Conservation (phyloP, 805 yeast species). For the Candida krabiensis region DNA sequence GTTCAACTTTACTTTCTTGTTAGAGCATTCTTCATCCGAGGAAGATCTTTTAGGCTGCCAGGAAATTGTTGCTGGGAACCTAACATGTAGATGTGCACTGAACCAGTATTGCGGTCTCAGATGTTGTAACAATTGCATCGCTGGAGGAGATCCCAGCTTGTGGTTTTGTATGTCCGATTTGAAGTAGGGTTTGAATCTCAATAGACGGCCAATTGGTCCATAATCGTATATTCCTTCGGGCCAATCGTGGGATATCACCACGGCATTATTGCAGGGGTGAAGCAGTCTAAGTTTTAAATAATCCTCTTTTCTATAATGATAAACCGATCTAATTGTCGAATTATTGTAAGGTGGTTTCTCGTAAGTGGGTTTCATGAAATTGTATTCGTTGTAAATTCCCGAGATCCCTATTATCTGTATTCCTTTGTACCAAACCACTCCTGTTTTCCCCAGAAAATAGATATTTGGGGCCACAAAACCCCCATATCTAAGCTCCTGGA, state of each 20-base stretch:
- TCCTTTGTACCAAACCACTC: conserved; percentile 74
- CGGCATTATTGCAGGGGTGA: conserved; percentile 37
- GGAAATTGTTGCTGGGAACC: conserved; percentile 56
- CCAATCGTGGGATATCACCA: conserved; percentile 91
- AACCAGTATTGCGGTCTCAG: conserved; percentile 77
- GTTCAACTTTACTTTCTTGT: conserved; percentile 8
- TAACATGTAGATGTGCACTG: conserved; percentile 85
- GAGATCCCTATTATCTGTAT: conserved; percentile 77
- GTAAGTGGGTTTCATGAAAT: conserved; percentile 41
- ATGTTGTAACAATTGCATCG: conserved; percentile 49
- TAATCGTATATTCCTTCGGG: conserved; percentile 71
- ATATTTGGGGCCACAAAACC: conserved; percentile 94
- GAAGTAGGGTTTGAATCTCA: conserved; percentile 67
- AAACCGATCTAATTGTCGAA: conserved; percentile 53
- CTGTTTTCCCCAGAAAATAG: conserved; percentile 78
- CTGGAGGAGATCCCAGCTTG: conserved; percentile 71
- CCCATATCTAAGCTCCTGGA: conserved; percentile 73
- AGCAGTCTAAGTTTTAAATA: conserved; percentile 54
- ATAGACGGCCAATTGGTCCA: conserved; percentile 56
- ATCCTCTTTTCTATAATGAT: conserved; percentile 72
- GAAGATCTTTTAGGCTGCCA: conserved; percentile 13
- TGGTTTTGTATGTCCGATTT: conserved; percentile 57
- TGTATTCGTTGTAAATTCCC: conserved; percentile 69
- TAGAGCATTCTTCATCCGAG: conserved; percentile 1
- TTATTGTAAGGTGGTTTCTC: conserved; percentile 51